Evolutionary conservation across 1,139 yeast species (phyloP), one percentile per base, ranked within the genome.

Genomic region (Kluyveromyces marxianus): DNA sequence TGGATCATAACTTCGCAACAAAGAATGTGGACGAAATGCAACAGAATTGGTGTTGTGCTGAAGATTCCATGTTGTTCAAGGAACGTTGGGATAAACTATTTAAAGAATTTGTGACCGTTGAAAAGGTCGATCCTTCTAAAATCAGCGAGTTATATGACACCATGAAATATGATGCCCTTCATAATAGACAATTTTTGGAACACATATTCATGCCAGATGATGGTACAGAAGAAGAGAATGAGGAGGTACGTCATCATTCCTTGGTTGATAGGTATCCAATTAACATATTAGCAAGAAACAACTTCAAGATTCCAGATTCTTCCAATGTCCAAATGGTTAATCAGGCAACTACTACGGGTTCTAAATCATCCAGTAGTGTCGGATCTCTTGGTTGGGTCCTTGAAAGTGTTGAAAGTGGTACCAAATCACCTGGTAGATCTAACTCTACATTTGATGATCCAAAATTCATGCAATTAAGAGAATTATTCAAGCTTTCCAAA

Each of bases 61-160:
- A 94, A 65, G 97, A 92, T 63, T 92, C 98, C 2, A 69, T 76
- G 50, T 68, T 94, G 51, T 92, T 94, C 68, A 82, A 81, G 54
- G 99, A 94, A 69, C 77, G 99, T 61, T 94, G 99, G 99, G 97
- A 92, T 58, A 94, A 94, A 64, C 71, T 94, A 43, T 94, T 94
- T 66, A 86, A 81, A 55, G 99, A 94, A 65, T 94, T 94, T 67
- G 81, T 83, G 32, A 81, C 87, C 43, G 95, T 89, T 42, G 99
- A 94, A 56, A 94, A 94, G 67, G 96, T 95, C 1, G 98, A 94
- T 66, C 99, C 99, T 24, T 84, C 97, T 2, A 92, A 92, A 67
- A 92, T 94, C 48, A 85, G 96, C 39, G 99, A 94, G 67, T 74
- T 94, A 50, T 94, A 94, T 62, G 99, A 94, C 65, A 90, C 99